phyloP scores from a whole-genome alignment of 305 asterid species.

The Fraxinus baroniana region DNA sequence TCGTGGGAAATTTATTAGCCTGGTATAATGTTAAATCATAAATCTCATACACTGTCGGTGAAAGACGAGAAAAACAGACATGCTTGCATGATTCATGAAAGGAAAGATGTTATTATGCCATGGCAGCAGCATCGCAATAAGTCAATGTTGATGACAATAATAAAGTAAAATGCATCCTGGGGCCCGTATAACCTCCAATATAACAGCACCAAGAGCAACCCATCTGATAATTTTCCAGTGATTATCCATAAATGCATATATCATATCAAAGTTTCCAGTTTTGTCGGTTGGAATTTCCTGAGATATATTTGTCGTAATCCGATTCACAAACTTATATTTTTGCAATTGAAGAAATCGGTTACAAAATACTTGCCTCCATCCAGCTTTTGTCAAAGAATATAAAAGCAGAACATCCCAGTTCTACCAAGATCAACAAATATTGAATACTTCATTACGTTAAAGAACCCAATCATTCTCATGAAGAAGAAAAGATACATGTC shows the following conservation, averaged over 20 bases:
- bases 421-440: conserved; percentile 73
- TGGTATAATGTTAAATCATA: too few relatives aligned
- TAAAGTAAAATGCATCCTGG: neutral
- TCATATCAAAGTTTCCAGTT: conserved; percentile 75
- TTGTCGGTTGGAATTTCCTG: conserved; percentile 83
- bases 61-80: neutral
- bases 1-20: too few relatives aligned
- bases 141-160: neutral
- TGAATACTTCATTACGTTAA: conserved; percentile 70
- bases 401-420: conserved; percentile 79
- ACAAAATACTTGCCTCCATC: conserved; percentile 58
- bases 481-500: neutral
- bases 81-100: neutral
- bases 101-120: neutral
- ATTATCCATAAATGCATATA: conserved; percentile 60
- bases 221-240: conserved; percentile 83
- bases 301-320: conserved; percentile 16
- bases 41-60: too few relatives aligned
- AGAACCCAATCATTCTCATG: conserved; percentile 45
- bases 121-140: neutral
- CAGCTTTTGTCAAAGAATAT: conserved; percentile 93
- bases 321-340: conserved; percentile 10
- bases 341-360: conserved; percentile 16
- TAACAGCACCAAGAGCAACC: conserved; percentile 83
- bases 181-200: conserved; percentile 61